Base-by-base conservation (phyloP, 2,329 filamentous ascomycete species). In the Dactylellina leptospora region DNA sequence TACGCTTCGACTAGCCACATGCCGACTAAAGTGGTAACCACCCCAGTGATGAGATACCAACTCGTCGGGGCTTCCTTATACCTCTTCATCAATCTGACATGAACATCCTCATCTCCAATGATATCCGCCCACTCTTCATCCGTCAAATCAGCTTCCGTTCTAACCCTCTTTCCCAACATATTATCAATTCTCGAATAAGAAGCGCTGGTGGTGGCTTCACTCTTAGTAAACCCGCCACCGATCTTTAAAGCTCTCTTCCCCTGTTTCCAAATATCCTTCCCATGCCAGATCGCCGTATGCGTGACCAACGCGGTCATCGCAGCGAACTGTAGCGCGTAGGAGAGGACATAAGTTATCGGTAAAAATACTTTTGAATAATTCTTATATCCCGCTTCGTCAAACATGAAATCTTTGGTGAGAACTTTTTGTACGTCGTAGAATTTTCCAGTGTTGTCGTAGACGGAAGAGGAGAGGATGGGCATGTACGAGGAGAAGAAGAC, bases 1-100 rank as follows among this genome's bases (percentile, higher is more conserved):
- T 82, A 90, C 86, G 93, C 92, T 81, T 95, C 91, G 25, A 93
- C 90, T 9, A 93, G 85, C 78, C 93, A 95, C 54, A 93, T 91
- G 48, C 90, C 91, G 59, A 92, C 87, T 8, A 86, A 87, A 4
- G 88, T 85, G 90, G 93, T 95, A 54, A 85, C 85, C 10, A 89
- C 79, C 76, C 92, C 91, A 0, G 90, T 93, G 27, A 87, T 74
- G 13, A 93, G 79, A 78, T 96, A 96, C 92, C 92, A 96, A 45
- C 83, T 85, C 76, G 92, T 84, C 0, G 92, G 92, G 0, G 90
- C 91, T 78, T 96, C 91, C 71, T 89, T 86, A 78, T 96, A 96
- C 63, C 87, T 85, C 77, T 84, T 86, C 92, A 96, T 96, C 25
- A 96, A 82, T 4, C 91, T 87, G 77, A 90, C 91, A 78, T 96